Base-by-base conservation (phyloP, 768 basidiomycete species). In the Termitomyces sp. region DNA sequence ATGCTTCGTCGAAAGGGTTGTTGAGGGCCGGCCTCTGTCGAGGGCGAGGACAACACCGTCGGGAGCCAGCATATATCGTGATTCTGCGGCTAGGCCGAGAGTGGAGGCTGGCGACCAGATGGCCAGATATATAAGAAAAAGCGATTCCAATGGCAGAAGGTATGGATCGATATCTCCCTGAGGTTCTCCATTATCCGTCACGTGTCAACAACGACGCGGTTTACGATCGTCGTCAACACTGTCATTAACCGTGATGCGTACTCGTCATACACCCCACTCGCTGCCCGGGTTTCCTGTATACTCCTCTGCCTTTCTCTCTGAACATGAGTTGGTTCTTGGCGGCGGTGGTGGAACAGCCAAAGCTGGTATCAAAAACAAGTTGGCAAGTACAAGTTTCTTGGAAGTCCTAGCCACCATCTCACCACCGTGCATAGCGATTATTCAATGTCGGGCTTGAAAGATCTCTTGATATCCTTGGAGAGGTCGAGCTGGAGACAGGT, bases 351-450 rank as follows among this genome's bases (percentile, higher is more conserved):
- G 96, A 17, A 81, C 90, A 12, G 84, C 89, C 10, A 82, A 82
- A 60, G 93, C 81, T 52, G 97, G 97, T 3, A 89, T 99, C 58
- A 91, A 93, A 76, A 99, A 99, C 74, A 92, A 93, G 70, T 72
- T 99, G 62, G 96, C 92, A 61, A 66, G 89, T 75, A 28, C 33
- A 23, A 23, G 51, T 12, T 23, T 54, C 53, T 41, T 38, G 5
- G 43, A 48, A 11, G 23, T 21, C 15, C 38, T 30, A 26, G 10
- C 40, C n/a, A 31, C n/a, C 50, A 11, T 42, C 40, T 51, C 45
- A 57, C 54, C 5, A 58, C 53, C 11, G 19, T 35, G 31, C 50
- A 17, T 63, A 94, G 92, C 80, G 85, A 63, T 70, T 94, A 23
- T 93, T 90, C 68, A 73, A 78, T 47, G 75, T 92, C 54, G 74